Evolutionary conservation across 2,329 filamentous ascomycete genomes (phyloP).

Genomic region (Monilinia fructicola): DNA sequence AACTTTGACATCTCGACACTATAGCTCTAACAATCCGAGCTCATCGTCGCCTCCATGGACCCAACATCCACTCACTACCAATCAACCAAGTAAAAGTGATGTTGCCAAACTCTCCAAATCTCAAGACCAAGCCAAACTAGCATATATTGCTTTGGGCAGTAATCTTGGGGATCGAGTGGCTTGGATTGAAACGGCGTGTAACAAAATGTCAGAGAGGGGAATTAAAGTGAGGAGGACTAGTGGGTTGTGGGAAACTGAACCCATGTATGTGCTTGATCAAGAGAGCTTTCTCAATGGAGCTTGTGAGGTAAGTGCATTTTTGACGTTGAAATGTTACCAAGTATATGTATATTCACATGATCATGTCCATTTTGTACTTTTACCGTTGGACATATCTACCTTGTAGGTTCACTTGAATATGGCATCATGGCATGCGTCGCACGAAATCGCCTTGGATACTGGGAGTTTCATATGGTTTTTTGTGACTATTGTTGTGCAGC

Average conservation of each 20-base stretch:
- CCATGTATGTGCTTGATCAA: constrained; percentile 95
- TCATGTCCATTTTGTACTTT: background rate
- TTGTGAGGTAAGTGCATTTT: constrained; percentile 68
- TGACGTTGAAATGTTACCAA: background rate
- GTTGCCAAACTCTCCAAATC: background rate
- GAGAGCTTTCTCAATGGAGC: constrained; percentile 87
- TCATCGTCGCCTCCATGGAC: constrained; percentile 12
- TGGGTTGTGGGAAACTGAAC: constrained; percentile 87
- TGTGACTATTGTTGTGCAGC: too few relatives aligned
- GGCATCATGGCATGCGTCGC: too few relatives aligned
- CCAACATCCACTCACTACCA: constrained; percentile 15
- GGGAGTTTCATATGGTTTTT: too few relatives aligned
- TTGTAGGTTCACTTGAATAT: too few relatives aligned
- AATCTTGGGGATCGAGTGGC: constrained; percentile 84
- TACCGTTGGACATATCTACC: background rate
- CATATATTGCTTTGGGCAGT: constrained; percentile 87
- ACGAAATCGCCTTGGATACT: too few relatives aligned
- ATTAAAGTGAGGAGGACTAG: constrained; percentile 80
- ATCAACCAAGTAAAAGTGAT: background rate
- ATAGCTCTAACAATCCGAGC: constrained; percentile 9
- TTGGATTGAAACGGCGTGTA: constrained; percentile 82
- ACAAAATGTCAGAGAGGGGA: constrained; percentile 68
- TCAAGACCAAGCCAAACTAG: constrained; percentile 41
- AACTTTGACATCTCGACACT: background rate
- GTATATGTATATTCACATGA: constrained; percentile 15